phyloP scores from a whole-genome alignment of 1,139 yeast genomes.

The Suhomyces atakaporum region DNA sequence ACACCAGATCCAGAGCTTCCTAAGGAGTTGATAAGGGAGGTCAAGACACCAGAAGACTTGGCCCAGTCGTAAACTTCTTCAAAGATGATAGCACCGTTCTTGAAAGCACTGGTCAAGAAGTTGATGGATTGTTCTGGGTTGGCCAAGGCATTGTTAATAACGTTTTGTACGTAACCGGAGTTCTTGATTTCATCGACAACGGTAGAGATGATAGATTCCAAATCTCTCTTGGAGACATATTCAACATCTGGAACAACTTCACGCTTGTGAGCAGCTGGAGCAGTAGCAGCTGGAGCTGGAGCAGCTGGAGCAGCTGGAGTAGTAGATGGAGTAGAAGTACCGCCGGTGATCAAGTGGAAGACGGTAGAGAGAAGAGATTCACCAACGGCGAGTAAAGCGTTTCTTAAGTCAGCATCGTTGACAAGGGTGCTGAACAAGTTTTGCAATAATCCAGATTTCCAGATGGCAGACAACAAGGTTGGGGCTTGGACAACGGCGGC shows the following conservation, averaged over 20 bases:
- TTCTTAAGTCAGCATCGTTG: conserved; percentile 38
- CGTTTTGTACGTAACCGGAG: conserved; percentile 38
- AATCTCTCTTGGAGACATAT: conserved; percentile 42
- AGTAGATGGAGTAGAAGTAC: conserved; percentile 19
- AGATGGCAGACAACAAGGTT: conserved; percentile 44
- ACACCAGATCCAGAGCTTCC: conserved; percentile 30
- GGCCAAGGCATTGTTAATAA: conserved; percentile 37
- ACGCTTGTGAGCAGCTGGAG: conserved; percentile 28
- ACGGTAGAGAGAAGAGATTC: conserved; percentile 38
- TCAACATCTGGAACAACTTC: conserved; percentile 18
- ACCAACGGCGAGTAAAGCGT: conserved; percentile 39
- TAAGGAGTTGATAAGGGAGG: conserved; percentile 33
- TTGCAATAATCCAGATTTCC: conserved; percentile 46
- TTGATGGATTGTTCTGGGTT: conserved; percentile 40
- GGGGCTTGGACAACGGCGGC: conserved; percentile 46
- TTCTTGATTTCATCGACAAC: conserved; percentile 33
- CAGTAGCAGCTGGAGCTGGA: conserved; percentile 17
- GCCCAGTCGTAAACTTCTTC: conserved; percentile 45
- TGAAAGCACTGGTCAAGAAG: conserved; percentile 37
- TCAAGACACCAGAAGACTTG: conserved; percentile 40
- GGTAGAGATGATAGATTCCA: conserved; percentile 28
- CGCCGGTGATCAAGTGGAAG: conserved; percentile 30
- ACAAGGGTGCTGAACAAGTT: conserved; percentile 35
- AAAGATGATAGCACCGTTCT: conserved; percentile 36
- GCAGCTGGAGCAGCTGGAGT: conserved; percentile 23